Percentiles rank a stretch among this genome's conserved stretches.
Evolutionary conservation across 305 asterid genomes (phyloP).

Genomic region (Fraxinus dipetala): DNA sequence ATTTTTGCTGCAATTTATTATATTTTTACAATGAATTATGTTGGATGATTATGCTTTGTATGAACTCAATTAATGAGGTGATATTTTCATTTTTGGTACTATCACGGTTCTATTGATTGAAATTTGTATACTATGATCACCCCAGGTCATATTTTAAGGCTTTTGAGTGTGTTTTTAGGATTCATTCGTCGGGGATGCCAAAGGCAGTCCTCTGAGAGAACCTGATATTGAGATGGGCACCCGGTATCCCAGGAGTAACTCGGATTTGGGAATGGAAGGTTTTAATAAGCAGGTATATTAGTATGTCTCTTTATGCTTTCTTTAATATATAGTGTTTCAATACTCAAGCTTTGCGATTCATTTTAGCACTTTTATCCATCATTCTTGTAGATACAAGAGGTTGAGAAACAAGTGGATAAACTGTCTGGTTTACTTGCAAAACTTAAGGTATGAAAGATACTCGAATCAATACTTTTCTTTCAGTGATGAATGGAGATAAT

Average conservation of each 20-base stretch:
- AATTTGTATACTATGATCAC: not conserved
- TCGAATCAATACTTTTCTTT: not conserved
- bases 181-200: conserved; percentile 52
- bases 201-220: conserved; percentile 41
- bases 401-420: conserved; percentile 67
- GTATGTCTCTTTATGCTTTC: not conserved
- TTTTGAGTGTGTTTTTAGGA: conserved; percentile 41
- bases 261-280: conserved; percentile 68
- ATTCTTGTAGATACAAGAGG: conserved; percentile 62
- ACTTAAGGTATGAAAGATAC: conserved; percentile 54
- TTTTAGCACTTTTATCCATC: not conserved
- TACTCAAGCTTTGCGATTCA: not conserved
- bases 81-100: not conserved
- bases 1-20: not conserved
- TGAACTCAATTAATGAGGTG: not conserved
- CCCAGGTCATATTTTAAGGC: conserved; percentile 4
- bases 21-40: not conserved
- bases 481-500: not conserved
- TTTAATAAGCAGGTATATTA: conserved; percentile 62
- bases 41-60: not conserved
- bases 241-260: conserved; percentile 49
- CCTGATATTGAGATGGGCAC: conserved; percentile 77
- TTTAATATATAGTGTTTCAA: not conserved
- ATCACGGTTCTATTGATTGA: not conserved
- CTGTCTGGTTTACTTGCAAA: conserved; percentile 52